Conservation (phyloP, 768 basidiomycete genomes). For the Tulasnella sp. region DNA sequence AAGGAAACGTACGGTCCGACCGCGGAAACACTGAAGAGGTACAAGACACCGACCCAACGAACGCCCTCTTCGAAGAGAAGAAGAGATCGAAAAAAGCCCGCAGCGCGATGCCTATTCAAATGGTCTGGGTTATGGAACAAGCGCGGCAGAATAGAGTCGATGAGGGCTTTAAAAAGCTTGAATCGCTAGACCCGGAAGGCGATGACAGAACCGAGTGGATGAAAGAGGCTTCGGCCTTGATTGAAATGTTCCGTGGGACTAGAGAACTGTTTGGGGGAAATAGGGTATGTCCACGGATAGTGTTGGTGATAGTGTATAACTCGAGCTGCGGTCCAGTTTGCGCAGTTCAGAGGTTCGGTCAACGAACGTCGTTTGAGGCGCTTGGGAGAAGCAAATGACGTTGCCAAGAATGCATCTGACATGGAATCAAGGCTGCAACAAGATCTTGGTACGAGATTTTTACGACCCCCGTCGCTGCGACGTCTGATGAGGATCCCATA, state of each 20-base stretch:
- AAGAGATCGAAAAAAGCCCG: not conserved
- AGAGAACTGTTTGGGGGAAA: conserved; percentile 69
- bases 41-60: not conserved
- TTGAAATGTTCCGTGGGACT: conserved; percentile 84
- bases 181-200: conserved; percentile 32
- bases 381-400: conserved; percentile 21
- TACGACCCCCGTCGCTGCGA: not conserved
- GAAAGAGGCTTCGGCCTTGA: conserved; percentile 67
- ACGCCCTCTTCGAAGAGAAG: conserved; percentile 16
- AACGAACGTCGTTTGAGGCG: conserved; percentile 8
- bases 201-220: conserved; percentile 51
- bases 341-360: conserved; percentile 14
- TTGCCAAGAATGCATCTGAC: conserved; percentile 51
- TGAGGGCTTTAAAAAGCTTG: conserved; percentile 44
- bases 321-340: conserved; percentile 8
- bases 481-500: not conserved
- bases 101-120: conserved; percentile 35
- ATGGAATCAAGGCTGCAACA: conserved; percentile 69
- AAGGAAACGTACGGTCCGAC: not conserved
- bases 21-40: not conserved
- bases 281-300: conserved; percentile 38
- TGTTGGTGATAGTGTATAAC: not conserved
- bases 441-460: conserved; percentile 43
- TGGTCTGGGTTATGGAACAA: conserved; percentile 49
- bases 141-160: conserved; percentile 54